Evolutionary conservation across 805 yeast genomes (phyloP).

Genomic region (Lipomyces sp.): DNA sequence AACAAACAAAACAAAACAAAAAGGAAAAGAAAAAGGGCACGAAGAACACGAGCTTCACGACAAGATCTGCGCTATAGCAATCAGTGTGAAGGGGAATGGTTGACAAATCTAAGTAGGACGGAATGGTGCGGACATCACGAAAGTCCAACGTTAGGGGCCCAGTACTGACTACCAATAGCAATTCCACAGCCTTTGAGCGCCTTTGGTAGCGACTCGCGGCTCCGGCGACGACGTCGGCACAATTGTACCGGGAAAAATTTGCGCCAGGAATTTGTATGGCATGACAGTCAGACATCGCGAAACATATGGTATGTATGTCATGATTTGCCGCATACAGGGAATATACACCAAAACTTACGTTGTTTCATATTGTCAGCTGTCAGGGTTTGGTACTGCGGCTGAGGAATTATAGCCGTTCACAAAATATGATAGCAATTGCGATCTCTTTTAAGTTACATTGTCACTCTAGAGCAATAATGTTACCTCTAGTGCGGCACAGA

Average conservation of each 20-base stretch:
- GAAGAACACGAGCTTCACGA: not conserved
- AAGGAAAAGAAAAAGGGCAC: not conserved
- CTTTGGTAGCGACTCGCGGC: not conserved
- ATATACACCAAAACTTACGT: not conserved
- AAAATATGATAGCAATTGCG: too few relatives aligned
- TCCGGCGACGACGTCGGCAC: not conserved
- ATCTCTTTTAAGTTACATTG: too few relatives aligned
- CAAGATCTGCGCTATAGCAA: not conserved
- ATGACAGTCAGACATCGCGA: not conserved
- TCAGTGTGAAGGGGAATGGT: conserved; percentile 10
- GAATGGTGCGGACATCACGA: conserved; percentile 1
- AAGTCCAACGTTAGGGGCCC: not conserved
- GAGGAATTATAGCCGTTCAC: not conserved
- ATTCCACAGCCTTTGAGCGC: not conserved
- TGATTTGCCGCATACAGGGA: not conserved
- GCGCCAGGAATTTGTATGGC: not conserved
- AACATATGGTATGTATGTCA: not conserved
- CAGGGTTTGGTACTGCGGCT: not conserved
- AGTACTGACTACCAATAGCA: not conserved
- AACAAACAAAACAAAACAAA: conserved; percentile 11
- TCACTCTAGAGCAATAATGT: not conserved
- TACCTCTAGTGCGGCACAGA: not conserved
- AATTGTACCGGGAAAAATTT: not conserved
- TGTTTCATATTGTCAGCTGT: not conserved
- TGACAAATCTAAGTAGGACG: conserved; percentile 4